Conservation (phyloP, 2,329 filamentous ascomycete genomes). For the Talaromyces sp. region DNA sequence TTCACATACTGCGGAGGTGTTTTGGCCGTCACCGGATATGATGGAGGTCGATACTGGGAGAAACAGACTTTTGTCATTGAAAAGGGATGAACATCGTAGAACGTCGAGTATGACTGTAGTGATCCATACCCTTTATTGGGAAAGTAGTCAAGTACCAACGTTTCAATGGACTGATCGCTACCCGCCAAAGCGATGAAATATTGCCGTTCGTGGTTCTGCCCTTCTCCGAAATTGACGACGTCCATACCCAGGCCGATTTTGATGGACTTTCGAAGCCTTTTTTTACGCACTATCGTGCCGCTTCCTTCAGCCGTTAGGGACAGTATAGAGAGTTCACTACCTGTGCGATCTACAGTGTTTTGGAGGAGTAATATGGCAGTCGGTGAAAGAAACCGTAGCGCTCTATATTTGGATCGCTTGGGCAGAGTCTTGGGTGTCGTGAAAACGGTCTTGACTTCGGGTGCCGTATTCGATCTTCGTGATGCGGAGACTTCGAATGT, state of each 20-base stretch:
- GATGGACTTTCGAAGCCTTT: slow-evolving; percentile 63
- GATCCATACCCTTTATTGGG: slow-evolving; percentile 39
- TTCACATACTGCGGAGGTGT: slow-evolving; percentile 61
- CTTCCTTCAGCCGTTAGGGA: slow-evolving; percentile 23
- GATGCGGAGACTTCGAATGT: slow-evolving; percentile 57
- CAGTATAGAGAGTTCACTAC: slow-evolving; percentile 54
- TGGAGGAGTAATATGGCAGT: slow-evolving; percentile 53
- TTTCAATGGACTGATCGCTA: slow-evolving; percentile 71
- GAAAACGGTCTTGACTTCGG: slow-evolving; percentile 36
- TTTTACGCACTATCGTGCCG: slow-evolving; percentile 49
- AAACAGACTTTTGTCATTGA: slow-evolving; percentile 56
- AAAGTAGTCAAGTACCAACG: slow-evolving; percentile 72
- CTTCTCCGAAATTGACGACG: slow-evolving; percentile 62
- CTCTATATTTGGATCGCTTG: slow-evolving; percentile 52
- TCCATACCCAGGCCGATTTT: slow-evolving; percentile 75
- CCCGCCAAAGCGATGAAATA: slow-evolving; percentile 76
- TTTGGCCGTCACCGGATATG: slow-evolving; percentile 46
- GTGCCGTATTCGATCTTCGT: slow-evolving; percentile 42
- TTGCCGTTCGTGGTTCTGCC: slow-evolving; percentile 61
- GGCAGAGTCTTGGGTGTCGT: slow-evolving; percentile 35
- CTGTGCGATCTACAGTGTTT: slow-evolving; percentile 53
- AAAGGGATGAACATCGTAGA: slow-evolving; percentile 55
- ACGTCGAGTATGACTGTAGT: slow-evolving; percentile 50
- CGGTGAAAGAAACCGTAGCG: slow-evolving; percentile 54
- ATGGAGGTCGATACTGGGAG: slow-evolving; percentile 51